Base-by-base conservation (phyloP, 169 alveolate species). In the Cryptosporidium sp. region DNA sequence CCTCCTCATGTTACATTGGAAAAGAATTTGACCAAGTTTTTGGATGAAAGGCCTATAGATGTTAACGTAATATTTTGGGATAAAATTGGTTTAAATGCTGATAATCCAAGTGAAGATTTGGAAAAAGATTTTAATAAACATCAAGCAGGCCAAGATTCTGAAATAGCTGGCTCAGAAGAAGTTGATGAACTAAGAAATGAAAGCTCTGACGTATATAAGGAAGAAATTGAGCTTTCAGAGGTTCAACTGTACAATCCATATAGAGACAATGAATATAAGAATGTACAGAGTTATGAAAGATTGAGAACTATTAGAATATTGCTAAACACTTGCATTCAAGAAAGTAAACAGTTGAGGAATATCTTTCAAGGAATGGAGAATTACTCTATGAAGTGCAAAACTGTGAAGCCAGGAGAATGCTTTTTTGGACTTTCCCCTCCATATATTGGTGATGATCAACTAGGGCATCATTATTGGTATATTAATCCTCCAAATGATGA, bases 1-100 rank as follows among this genome's bases (percentile, higher is more conserved):
- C 87, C 87, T 29, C 87, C 87, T 12, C 73, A 80, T 65, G 87
- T 80, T 21, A 80, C 87, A 23, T 80, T 80, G 21, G 87, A 80
- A 33, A 80, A 80, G 35, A 80, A 80, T 37, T 43, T 80, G 16
- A 39, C 87, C 69, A 80, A 80, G 48, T 80, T 80, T 80, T 23
- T 80, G 21, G 87, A 80, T 80, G 87, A 80, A 29, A 80, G 87
- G 37, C 80, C 75, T 16, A 80, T 80, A 26, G 87, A 80, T 80
- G 75, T 80, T 16, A 41, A 69, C 16, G 58, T 45, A 10, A 61
- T 80, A 16, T 80, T 80, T 65, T 80, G 87, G 87, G 87, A 80
- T 31, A 55, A 80, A 41, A 43, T 80, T 2, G 50, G 51, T 2
- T 26, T 9, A 9, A 55, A 55, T 55, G 12, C 35, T 26, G 14